These are phyloP conservation scores for Ophiocordyceps camponoti-floridani DNA, from an alignment of 2,329 filamentous ascomycete genomes.

Conservation along the genomic window DNA sequence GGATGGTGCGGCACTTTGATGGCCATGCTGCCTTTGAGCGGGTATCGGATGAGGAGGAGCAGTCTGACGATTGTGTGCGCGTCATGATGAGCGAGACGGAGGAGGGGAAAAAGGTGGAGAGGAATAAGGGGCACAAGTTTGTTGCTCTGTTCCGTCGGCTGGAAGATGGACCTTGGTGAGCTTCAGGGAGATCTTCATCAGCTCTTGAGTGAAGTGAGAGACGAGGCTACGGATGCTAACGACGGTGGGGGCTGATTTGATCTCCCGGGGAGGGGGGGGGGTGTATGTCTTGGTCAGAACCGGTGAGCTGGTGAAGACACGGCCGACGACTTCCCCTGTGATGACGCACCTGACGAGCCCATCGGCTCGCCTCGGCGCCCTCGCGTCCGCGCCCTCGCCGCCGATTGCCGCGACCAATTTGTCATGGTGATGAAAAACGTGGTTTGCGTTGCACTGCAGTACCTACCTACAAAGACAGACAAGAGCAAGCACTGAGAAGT, in stretches of 20 bases:
- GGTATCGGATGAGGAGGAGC: conserved; percentile 47
- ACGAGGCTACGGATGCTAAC: background rate
- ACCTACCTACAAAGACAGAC: background rate
- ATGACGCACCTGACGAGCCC: background rate
- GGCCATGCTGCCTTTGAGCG: conserved; percentile 64
- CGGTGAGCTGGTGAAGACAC: background rate
- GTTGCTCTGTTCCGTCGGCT: conserved; percentile 73
- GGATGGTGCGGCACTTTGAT: conserved; percentile 82
- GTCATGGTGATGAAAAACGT: background rate
- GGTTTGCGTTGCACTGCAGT: background rate
- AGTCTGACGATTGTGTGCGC: conserved; percentile 50
- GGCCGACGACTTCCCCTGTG: background rate
- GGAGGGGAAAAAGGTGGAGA: conserved; percentile 88
- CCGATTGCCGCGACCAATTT: background rate
- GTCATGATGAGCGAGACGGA: conserved; percentile 77
- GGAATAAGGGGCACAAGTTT: conserved; percentile 82
- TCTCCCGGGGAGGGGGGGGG: background rate
- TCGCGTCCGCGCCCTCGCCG: background rate
- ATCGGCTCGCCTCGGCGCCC: background rate
- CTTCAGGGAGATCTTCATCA: no score
- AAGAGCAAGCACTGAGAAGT: no score
- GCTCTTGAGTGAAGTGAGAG: background rate
- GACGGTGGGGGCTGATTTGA: background rate
- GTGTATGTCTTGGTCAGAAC: background rate
- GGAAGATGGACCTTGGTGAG: conserved; percentile 61